These are phyloP conservation scores for Tricharina praecox DNA, from an alignment of 495 filamentous ascomycete species.

Conservation along the genomic window DNA sequence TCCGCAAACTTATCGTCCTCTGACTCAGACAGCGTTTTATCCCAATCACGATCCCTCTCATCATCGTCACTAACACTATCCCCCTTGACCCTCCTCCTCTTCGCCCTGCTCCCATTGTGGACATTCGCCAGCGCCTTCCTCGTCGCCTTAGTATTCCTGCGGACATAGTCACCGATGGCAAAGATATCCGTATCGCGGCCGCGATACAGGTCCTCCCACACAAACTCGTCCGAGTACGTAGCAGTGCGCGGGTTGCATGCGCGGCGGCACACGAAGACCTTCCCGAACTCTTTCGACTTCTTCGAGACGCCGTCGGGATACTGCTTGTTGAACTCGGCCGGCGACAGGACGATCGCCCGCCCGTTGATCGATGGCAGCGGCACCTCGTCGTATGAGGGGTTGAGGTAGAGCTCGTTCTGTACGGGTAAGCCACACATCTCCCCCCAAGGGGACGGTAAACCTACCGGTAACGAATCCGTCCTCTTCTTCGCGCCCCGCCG, in stretches of 20 bases:
- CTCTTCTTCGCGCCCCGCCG: slow-evolving; percentile 65
- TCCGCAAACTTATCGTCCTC: slow-evolving; percentile 21
- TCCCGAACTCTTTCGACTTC: slow-evolving; percentile 59
- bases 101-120: slow-evolving; percentile 27
- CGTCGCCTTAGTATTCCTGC: slow-evolving; percentile 51
- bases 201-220: slow-evolving; percentile 71
- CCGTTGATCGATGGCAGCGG: slow-evolving; percentile 82
- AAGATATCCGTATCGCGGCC: slow-evolving; percentile 44
- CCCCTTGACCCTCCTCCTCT: slow-evolving; percentile 24
- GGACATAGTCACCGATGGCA: slow-evolving; percentile 45
- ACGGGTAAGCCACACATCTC: too few relatives aligned
- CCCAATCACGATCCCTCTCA: slow-evolving; percentile 26
- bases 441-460: too few relatives aligned
- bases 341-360: slow-evolving; percentile 63
- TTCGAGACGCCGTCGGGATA: slow-evolving; percentile 68
- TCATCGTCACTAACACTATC: slow-evolving; percentile 35
- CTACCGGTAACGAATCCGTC: slow-evolving; percentile 54
- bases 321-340: slow-evolving; percentile 40
- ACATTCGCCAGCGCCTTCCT: slow-evolving; percentile 41
- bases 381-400: slow-evolving; percentile 66
- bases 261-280: slow-evolving; percentile 76
- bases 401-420: slow-evolving; percentile 83
- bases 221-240: slow-evolving; percentile 81
- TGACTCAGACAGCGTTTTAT: slow-evolving; percentile 6
- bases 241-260: slow-evolving; percentile 76